phyloP scores from a whole-genome alignment of 352 stramenopile genomes.

The Phytophthora agathidicida region DNA sequence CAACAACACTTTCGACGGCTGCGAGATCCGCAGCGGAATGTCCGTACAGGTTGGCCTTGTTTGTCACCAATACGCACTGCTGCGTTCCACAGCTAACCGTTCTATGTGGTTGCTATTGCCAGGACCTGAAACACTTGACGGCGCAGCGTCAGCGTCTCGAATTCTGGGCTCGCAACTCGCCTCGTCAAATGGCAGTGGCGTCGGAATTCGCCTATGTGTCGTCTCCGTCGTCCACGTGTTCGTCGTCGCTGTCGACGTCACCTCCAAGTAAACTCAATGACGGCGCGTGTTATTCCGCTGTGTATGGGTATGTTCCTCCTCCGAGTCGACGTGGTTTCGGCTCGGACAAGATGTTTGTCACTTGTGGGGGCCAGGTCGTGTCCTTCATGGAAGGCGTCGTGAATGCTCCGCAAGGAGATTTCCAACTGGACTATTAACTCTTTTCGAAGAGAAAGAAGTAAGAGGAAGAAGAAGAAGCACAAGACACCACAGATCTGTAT shows the following conservation, averaged over 20 bases:
- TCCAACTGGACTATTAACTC: slow-evolving; percentile 36
- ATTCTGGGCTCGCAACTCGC: slow-evolving; percentile 64
- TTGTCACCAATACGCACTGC: neutral
- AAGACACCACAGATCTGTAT: slow-evolving; percentile 21
- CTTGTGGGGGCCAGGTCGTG: slow-evolving; percentile 76
- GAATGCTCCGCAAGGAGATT: slow-evolving; percentile 70
- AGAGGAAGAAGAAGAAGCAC: neutral
- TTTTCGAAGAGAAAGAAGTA: neutral
- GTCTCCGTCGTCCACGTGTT: slow-evolving; percentile 39
- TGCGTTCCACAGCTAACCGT: slow-evolving; percentile 3
- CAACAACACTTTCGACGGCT: slow-evolving; percentile 42
- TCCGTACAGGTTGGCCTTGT: slow-evolving; percentile 64
- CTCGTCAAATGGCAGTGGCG: slow-evolving; percentile 34
- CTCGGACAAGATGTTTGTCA: slow-evolving; percentile 81
- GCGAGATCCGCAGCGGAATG: slow-evolving; percentile 86
- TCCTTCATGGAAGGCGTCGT: slow-evolving; percentile 87
- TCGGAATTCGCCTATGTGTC: slow-evolving; percentile 38
- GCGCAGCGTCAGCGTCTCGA: slow-evolving; percentile 81
- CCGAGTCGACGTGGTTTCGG: slow-evolving; percentile 31
- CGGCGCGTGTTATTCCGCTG: slow-evolving; percentile 18
- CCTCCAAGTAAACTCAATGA: slow-evolving; percentile 24
- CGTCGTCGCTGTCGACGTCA: slow-evolving; percentile 37
- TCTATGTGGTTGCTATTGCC: neutral
- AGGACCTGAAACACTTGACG: slow-evolving; percentile 85
- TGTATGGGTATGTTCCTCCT: slow-evolving; percentile 22